Evolutionary conservation across 129 eudicot species (phyloP), one percentile per base, ranked within the genome.

Genomic region (Smallanthus sonchifolius): DNA sequence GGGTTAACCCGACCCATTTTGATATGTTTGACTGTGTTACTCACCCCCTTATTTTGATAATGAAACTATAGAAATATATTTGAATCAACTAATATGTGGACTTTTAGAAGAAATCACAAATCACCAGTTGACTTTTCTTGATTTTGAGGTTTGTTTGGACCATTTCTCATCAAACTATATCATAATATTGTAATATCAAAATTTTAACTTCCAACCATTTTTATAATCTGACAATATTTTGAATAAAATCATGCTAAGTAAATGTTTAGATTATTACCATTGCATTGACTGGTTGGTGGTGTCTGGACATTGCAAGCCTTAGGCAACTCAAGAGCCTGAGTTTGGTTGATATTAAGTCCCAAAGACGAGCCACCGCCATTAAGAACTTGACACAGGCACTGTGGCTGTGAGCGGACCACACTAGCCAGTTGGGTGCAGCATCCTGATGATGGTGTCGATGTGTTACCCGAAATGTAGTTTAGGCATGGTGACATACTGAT

Each of bases 261-360:
- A 17, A 73, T 47, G 14, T 30, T 17, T 10, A 17, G 10, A 61
- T 45, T 37, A 19, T 69, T 86, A 89, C 92, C 79, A 44, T 84
- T 83, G 70, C 96, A 89, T 61, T 17, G 84, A 68, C 92, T 84
- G 36, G 76, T 71, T 30, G 86, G 83, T 6, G 96, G 92, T 40
- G 92, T 89, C 51, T 86, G 82, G n/a, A 89, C 85, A 10, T 87
- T 84, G 75, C 96, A 89, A 28, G 82, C 86, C 48, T 49, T 40
- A 36, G 96, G 96, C 44, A 89, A 79, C 10, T 77, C 72, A 35
- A 89, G 60, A 37, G 96, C 92, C 30, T 63, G 81, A 38, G 96
- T 87, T 66, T 83, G 86, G 73, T 89, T 89, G 0, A 87, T 76
- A 61, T 48, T 76, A 43, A 84, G 48, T 4, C 92, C 92, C 9